These are phyloP conservation scores for Themeda triandra DNA, from an alignment of 176 grass and related monocot genomes.

Conservation along the genomic window DNA sequence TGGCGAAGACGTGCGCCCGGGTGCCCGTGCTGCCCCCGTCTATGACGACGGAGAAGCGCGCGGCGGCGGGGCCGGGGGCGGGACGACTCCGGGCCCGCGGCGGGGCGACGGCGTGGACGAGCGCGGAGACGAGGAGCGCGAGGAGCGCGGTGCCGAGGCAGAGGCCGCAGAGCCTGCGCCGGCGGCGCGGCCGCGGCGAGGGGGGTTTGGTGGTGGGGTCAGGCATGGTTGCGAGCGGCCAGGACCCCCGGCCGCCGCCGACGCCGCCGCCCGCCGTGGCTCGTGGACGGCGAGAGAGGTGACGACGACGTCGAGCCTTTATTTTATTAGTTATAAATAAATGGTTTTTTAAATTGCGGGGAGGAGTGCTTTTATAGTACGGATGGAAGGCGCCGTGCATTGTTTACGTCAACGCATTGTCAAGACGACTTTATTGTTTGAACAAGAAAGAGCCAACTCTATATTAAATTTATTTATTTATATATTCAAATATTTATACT, in stretches of 20 bases:
- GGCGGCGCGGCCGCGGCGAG: slow-evolving; percentile 24
- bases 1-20: slow-evolving; percentile 72
- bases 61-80: background rate
- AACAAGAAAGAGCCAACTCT: background rate
- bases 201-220: slow-evolving; percentile 38
- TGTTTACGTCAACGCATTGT: background rate
- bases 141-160: slow-evolving; percentile 46
- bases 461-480: background rate
- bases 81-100: background rate
- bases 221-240: slow-evolving; percentile 28
- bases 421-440: background rate
- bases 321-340: background rate
- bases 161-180: slow-evolving; percentile 37
- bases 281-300: slow-evolving; percentile 43
- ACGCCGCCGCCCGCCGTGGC: slow-evolving; percentile 36
- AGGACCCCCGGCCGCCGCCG: slow-evolving; percentile 16
- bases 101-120: slow-evolving; percentile 28
- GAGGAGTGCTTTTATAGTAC: slow-evolving; percentile 25
- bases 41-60: slow-evolving; percentile 60
- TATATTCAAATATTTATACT: background rate
- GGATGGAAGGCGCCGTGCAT: background rate
- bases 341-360: slow-evolving; percentile 9
- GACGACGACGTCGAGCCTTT: slow-evolving; percentile 36
- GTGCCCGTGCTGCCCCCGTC: slow-evolving; percentile 82
- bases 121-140: slow-evolving; percentile 33